Base-by-base conservation (phyloP, 495 filamentous ascomycete species). In the Penicillium steckii region DNA sequence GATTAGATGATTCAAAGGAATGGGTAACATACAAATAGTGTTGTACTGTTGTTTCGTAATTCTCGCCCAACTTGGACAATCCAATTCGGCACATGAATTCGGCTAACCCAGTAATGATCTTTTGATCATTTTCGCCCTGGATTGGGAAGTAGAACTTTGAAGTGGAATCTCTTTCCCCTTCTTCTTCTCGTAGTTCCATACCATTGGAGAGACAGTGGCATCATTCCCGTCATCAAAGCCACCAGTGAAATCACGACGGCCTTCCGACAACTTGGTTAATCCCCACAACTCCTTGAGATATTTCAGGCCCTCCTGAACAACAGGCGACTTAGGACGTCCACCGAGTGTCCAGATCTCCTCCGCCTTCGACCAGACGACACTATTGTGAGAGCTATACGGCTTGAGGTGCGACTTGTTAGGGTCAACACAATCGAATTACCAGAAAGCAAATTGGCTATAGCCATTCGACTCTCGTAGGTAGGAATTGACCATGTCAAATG, bases 311-410 rank as follows among this genome's bases (percentile, higher is more conserved):
- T 46, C 33, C 3, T 30, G 27, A 12, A 30, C 6, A 12, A 8
- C 27, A 30, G 27, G 27, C 27, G 27, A 30, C 27, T 30, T 30
- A 12, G 27, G 8, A 8, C 55, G 52, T 6, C 60, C 55, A 17
- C 52, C 60, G 17, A 62, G 29, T 0, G 55, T 62, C 54, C 55
- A 62, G 3, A 59, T 50, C 17, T 62, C 55, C 40, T 50, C 37
- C 0, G 54, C 18, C 35, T 53, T 62, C 2, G 32, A 22, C 52
- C 43, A 52, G 17, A 50, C 42, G 5, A 62, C 52, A 0, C 37
- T 45, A 17, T 33, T 53, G 41, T 50, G 17, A 7, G 35, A 18
- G 24, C 60, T 53, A 37, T 62, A 62, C 17, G 59, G 19, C 42
- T 62, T 62, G 8, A 58, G 49, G 10, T 55, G 55, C 0, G 47